These are phyloP conservation scores for Pisolithus albus DNA, from an alignment of 768 basidiomycete genomes.

Conservation along the genomic window DNA sequence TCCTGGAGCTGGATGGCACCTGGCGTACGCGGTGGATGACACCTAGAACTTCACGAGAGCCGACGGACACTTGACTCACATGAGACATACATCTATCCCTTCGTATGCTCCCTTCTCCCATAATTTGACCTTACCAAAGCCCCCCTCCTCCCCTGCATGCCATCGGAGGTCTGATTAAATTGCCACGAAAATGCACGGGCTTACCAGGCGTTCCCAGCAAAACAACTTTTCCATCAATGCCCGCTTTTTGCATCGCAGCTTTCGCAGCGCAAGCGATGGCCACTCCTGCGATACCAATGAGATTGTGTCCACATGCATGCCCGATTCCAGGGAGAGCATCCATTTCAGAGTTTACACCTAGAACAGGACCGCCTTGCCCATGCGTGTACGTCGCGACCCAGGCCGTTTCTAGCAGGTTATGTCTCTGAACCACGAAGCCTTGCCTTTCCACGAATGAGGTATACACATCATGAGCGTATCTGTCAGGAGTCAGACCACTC, in stretches of 20 bases:
- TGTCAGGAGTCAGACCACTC: slow-evolving; percentile 17
- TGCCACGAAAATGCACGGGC: neutral
- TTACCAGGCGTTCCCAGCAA: slow-evolving; percentile 75
- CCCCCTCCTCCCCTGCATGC: slow-evolving; percentile 66
- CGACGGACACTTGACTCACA: slow-evolving; percentile 36
- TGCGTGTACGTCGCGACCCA: slow-evolving; percentile 66
- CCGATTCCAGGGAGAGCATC: slow-evolving; percentile 55
- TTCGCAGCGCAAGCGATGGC: slow-evolving; percentile 67
- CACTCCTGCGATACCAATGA: slow-evolving; percentile 72
- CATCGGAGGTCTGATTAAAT: neutral
- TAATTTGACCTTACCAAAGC: slow-evolving; percentile 64
- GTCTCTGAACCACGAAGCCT: slow-evolving; percentile 56
- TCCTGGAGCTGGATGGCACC: slow-evolving; percentile 81
- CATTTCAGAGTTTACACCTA: slow-evolving; percentile 83
- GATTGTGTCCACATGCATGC: slow-evolving; percentile 78
- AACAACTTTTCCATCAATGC: slow-evolving; percentile 62
- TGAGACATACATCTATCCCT: slow-evolving; percentile 71
- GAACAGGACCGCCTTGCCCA: slow-evolving; percentile 58
- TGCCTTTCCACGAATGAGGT: slow-evolving; percentile 60
- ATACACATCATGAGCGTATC: slow-evolving; percentile 65
- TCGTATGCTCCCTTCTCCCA: slow-evolving; percentile 67
- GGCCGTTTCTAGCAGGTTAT: slow-evolving; percentile 63
- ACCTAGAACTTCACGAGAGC: neutral
- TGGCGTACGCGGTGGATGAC: slow-evolving; percentile 18
- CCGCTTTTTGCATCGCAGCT: slow-evolving; percentile 50